Percentiles rank a stretch among this genome's conserved stretches.
phyloP scores from a whole-genome alignment of 345 rosid species.

The Aethionema arabicum region DNA sequence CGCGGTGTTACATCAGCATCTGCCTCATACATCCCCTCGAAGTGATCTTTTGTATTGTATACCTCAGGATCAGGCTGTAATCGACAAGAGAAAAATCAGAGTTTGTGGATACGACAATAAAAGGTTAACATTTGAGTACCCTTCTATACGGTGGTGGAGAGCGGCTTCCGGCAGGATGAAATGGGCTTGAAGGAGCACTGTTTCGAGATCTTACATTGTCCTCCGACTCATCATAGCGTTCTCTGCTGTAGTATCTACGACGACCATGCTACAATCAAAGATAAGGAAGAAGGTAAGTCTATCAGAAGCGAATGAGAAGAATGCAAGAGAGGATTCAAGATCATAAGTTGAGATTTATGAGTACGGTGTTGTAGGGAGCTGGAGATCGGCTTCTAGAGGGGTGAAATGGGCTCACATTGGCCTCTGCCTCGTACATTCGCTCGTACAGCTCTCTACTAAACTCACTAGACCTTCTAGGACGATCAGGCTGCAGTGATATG shows the following conservation, averaged over 20 bases:
- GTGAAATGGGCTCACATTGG: conserved; percentile 38
- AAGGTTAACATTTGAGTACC: conserved; percentile 12
- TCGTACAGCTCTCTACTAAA: conserved; percentile 29
- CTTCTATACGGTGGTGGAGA: conserved; percentile 23
- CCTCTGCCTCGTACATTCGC: conserved; percentile 31
- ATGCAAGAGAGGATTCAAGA: not conserved
- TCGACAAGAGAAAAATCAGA: conserved; percentile 1
- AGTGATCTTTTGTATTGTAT: conserved; percentile 22
- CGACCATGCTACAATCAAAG: conserved; percentile 22
- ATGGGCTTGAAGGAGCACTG: conserved; percentile 29
- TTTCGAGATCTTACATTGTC: conserved; percentile 14
- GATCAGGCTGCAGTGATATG: conserved; percentile 31
- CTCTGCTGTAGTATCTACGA: conserved; percentile 31
- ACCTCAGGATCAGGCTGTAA: conserved; percentile 17
- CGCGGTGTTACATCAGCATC: conserved; percentile 31
- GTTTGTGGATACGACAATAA: not conserved
- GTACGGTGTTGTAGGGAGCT: conserved; percentile 31
- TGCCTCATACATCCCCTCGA: conserved; percentile 37
- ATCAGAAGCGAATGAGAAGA: not conserved
- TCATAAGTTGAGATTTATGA: not conserved
- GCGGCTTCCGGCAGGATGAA: conserved; percentile 33
- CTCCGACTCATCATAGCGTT: conserved; percentile 21
- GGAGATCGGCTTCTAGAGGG: conserved; percentile 38
- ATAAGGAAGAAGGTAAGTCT: not conserved
- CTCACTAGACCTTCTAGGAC: conserved; percentile 31